Base-by-base conservation (phyloP, 1,284 basidiomycete genomes). In the Sanghuangporus weigelae region DNA sequence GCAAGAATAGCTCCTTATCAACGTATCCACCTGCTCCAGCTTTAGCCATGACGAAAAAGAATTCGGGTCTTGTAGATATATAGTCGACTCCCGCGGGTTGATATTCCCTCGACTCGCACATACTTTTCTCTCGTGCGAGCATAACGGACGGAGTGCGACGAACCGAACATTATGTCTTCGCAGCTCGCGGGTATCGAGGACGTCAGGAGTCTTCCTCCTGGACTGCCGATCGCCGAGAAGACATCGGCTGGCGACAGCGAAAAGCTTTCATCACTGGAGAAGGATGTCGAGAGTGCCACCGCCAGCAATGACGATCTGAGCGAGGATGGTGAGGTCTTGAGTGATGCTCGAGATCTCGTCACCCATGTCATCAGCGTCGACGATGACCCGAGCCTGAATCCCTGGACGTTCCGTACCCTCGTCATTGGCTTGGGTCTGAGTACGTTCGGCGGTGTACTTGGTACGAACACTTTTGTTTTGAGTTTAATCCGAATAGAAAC, bases 331-430 rank as follows among this genome's bases (percentile, higher is more conserved):
- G 73, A 75, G 42, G 76, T 81, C 26, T 74, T 82, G 26, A 31
- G 26, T 31, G 26, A 31, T 31, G 26, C 26, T 31, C 26, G 26
- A 31, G 82, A 83, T 62, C 77, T 84, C 44, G 80, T 74, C 44
- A 82, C 81, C 69, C 84, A 51, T 78, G 70, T 73, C 76, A 82
- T 84, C 79, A 79, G 76, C 76, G 0, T 74, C 74, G 55, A 77
- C 75, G 84, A 31, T 79, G 84, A 50, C 72, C 78, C 75, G 74
- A 75, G 77, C 57, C 67, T 77, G 42, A 42, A 44, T 6, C 57
- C 53, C 26, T 60, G 50, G 63, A 66, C 68, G 44, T 68, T 53
- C 58, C 79, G 81, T 73, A 76, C 61, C 73, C 77, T 12, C 19
- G 76, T 79, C 11, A 70, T 74, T 59, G 71, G 78, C 68, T 44